Evolutionary conservation across 2,329 filamentous ascomycete genomes (phyloP).

Genomic region (Davidsoniella virescens): DNA sequence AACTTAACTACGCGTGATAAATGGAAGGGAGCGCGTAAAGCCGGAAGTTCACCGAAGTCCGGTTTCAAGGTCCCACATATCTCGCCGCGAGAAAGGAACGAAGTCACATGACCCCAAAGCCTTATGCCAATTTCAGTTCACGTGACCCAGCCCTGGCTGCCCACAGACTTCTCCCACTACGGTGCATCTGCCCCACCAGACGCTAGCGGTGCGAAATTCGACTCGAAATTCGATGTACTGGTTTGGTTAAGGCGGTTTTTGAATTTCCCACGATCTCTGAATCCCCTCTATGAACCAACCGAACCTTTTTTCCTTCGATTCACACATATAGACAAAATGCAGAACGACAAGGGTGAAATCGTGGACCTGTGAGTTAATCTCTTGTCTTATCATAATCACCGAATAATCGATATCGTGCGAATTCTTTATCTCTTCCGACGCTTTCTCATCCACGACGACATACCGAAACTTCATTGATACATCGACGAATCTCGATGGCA

Average conservation of each 20-base stretch:
- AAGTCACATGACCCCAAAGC: neutral
- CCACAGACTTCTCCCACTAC: slow-evolving; percentile 10
- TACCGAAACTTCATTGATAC: no score
- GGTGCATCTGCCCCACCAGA: slow-evolving; percentile 13
- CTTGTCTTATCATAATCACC: no score
- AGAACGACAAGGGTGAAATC: slow-evolving; percentile 99
- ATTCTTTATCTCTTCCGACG: slow-evolving; percentile 1
- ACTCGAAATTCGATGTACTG: slow-evolving; percentile 9
- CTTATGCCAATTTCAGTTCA: neutral
- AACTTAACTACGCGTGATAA: neutral
- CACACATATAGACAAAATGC: slow-evolving; percentile 52
- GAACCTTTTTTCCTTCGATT: slow-evolving; percentile 14
- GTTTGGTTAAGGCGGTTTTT: slow-evolving; percentile 13
- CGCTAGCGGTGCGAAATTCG: slow-evolving; percentile 8
- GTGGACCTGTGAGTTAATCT: slow-evolving; percentile 73
- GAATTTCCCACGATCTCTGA: slow-evolving; percentile 13
- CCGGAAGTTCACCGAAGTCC: neutral
- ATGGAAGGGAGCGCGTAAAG: neutral
- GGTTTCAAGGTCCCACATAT: neutral
- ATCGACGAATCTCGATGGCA: no score
- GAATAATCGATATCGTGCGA: neutral
- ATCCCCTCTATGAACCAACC: slow-evolving; percentile 12
- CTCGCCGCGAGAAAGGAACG: slow-evolving; percentile 6
- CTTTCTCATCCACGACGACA: neutral
- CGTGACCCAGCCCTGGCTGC: slow-evolving; percentile 12